Base-by-base conservation (phyloP, 2,329 filamentous ascomycete species). In the Colletotrichum viniferum region DNA sequence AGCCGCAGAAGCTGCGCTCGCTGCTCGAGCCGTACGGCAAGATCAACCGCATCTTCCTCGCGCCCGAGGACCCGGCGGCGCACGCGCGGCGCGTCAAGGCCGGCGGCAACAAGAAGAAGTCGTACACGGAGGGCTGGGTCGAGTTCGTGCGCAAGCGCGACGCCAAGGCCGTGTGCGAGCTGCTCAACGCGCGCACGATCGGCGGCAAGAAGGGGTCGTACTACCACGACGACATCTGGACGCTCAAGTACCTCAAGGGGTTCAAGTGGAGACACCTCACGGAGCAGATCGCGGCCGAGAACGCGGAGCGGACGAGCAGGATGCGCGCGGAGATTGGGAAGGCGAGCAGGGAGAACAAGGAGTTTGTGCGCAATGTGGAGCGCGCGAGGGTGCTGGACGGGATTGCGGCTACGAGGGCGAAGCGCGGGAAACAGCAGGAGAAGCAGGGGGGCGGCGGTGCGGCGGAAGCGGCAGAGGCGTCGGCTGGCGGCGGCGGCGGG, bases 221-320 rank as follows among this genome's bases (percentile, higher is more conserved):
- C 82, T 97, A 96, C 86, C 92, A 94, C 79, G 95, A 97, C 82
- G 95, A 97, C 82, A 90, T 97, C 60, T 97, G 95, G 95, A 96
- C 94, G 79, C 86, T 97, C 77, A 90, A 94, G 76, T 97, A 97
- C 81, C 86, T 97, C 77, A 93, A 91, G 77, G 94, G 94, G 2
- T 96, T 97, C 86, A 97, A 96, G 84, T 97, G 95, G 95, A 87
- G 90, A 77, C 88, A 92, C 80, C 84, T 93, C 77, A 95, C 94
- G 72, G 93, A 95, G 83, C 94, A 96, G 85, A 96, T 96, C 78
- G 90, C 94, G 55, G 90, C 93, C 32, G 95, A 97, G 87, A 95
- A 96, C 82, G 94, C 95, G 7, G 95, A 96, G 84, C 87, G 95
- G 73, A 90, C 92, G 69, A 94, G 92, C 80, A 90, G 94, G 80